Base-by-base conservation (phyloP, 2,329 filamentous ascomycete genomes). In the Pseudogymnoascus destructans region DNA sequence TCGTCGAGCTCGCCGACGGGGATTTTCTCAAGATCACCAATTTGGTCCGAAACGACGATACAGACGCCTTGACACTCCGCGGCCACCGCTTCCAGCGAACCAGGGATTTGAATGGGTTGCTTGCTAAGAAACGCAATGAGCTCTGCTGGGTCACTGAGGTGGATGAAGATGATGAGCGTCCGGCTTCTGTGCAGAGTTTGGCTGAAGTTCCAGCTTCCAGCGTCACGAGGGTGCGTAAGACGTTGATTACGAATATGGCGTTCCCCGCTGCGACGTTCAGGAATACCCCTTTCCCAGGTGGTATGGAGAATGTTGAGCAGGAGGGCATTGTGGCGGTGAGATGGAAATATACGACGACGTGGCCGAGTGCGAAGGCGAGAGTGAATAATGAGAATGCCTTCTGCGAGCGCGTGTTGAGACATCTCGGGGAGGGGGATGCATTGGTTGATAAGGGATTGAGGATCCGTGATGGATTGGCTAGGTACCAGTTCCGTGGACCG, bases 301-400 rank as follows among this genome's bases (percentile, higher is more conserved):
- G 66, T 0, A 72, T 66, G 33, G 19, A 65, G 0, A 62, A 66
- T 1, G 59, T 67, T 0, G 63, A 66, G 9, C 59, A 66, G 1
- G 63, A 69, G 11, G 75, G 71, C 0, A 65, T 68, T 0, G 65
- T 85, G 1, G 75, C 79, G 3, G 80, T 78, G 58, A 73, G 82
- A 3, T 84, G 77, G 75, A 75, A 73, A 23, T 73, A 70, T 27
- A 65, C 70, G 3, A 63, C 60, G 30, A 63, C 35, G n/a, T 67
- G 63, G 52, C 52, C 55, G 11, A 59, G 62, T 13, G 64, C 64
- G 13, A 55, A 32, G 21, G 61, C 64, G n/a, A 60, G 66, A 32
- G 33, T 59, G n/a, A 57, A 63, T 4, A 67, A 67, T 42, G 57
- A 46, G 9, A 42, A 42, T 13, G 5, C 38, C 10, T 64, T 58